Base-by-base conservation (phyloP, 2,329 filamentous ascomycete species). In the Penicillium olsonii region DNA sequence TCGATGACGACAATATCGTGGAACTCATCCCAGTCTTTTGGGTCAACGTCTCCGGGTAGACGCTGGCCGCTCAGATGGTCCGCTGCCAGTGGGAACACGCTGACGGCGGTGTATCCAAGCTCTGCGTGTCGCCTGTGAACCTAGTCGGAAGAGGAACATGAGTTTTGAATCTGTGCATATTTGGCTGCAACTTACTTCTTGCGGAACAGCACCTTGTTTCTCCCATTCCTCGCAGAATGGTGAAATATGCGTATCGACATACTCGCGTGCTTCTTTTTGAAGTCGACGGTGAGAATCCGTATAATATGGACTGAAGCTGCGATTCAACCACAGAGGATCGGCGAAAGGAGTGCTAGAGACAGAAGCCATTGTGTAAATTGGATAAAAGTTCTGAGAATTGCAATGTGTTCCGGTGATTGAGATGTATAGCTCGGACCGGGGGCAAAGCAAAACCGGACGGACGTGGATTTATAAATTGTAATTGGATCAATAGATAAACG, bases 1-100 rank as follows among this genome's bases (percentile, higher is more conserved):
- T 74, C 70, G 11, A 62, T 65, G 20, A 74, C 52, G 29, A 74
- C 61, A 37, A 73, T 38, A 29, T 64, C 58, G 42, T 73, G 71
- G 47, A 74, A 75, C 0, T 59, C 60, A 40, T 75, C 70, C 47
- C 72, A 67, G 33, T 71, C 59, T 2, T 56, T 49, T 0, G 66
- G 52, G 5, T 61, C 52, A 24, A 73, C 63, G 17, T 61, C 57
- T 0, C 56, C 65, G 0, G 65, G 64, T 8, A 68, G 59, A 2
- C 49, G 48, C 37, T 64, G 59, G n/a, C 52, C 52, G 2, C 50
- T 15, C 1, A 64, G 35, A 40, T 61, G 53, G 18, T 52, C 43
- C 1, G 31, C 51, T 1, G 59, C 55, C 3, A 63, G 40, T 2
- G 60, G 60, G 14, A 56, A 63, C 0, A 53, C 40, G 1, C 52